Percentiles rank a stretch among this genome's conserved stretches.
Conservation (phyloP, 2,329 filamentous ascomycete genomes). For the Shiraia bambusicola region DNA sequence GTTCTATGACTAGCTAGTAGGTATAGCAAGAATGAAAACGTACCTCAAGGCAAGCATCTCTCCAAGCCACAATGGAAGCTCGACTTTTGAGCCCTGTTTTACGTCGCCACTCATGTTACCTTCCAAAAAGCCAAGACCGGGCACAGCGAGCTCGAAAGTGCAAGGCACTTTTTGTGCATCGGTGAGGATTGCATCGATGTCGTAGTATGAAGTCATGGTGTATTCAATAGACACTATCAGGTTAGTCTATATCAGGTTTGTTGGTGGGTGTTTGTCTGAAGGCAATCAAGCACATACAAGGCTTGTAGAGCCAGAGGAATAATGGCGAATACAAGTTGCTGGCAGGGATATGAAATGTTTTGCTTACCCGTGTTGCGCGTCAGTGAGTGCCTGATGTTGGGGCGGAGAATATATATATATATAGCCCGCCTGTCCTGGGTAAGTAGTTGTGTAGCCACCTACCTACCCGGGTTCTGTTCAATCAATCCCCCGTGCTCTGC, state of each 20-base stretch:
- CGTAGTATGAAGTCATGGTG: slow-evolving; percentile 69
- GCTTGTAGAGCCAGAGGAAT: slow-evolving; percentile 14
- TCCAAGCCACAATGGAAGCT: slow-evolving; percentile 89
- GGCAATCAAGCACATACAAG: too few relatives aligned
- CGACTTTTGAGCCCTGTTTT: slow-evolving; percentile 76
- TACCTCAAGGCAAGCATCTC: slow-evolving; percentile 82
- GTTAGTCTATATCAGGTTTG: too few relatives aligned
- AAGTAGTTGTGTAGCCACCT: too few relatives aligned
- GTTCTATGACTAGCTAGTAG: background rate
- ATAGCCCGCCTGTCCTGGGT: too few relatives aligned
- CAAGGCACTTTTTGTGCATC: slow-evolving; percentile 95
- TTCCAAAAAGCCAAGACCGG: slow-evolving; percentile 84
- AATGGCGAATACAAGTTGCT: too few relatives aligned
- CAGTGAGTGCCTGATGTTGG: slow-evolving; percentile 32
- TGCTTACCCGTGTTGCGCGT: slow-evolving; percentile 38
- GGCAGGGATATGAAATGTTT: slow-evolving; percentile 1
- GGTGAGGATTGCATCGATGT: slow-evolving; percentile 80
- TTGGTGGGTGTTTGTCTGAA: too few relatives aligned
- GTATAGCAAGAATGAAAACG: slow-evolving; percentile 4
- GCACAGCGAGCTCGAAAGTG: slow-evolving; percentile 88
- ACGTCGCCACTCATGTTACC: slow-evolving; percentile 73
- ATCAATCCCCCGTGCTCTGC: too few relatives aligned
- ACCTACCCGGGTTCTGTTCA: too few relatives aligned
- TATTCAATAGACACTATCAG: too few relatives aligned
- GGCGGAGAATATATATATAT: slow-evolving; percentile 19